These are phyloP conservation scores for Emergomyces africanus DNA, from an alignment of 2,329 filamentous ascomycete species.

Conservation along the genomic window DNA sequence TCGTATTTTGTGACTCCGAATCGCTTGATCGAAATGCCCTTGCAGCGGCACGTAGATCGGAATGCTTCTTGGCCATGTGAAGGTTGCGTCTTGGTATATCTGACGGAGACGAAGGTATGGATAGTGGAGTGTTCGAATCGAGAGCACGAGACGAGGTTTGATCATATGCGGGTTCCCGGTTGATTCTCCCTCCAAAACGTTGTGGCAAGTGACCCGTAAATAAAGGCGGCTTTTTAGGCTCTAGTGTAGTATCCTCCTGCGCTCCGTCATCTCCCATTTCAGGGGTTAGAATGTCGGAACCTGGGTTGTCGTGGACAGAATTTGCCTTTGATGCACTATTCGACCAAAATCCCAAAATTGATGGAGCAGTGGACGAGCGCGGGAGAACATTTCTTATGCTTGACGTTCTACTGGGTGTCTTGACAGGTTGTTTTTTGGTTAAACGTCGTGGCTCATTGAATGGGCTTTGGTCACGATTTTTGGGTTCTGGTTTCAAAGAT, in stretches of 20 bases:
- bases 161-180: constrained; percentile 5
- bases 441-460: constrained; percentile 8
- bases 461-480: neutral
- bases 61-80: constrained; percentile 9
- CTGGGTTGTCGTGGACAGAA: constrained; percentile 5
- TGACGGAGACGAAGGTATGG: neutral
- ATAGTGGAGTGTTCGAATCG: neutral
- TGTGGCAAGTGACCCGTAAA: constrained; percentile 6
- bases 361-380: constrained; percentile 8
- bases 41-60: constrained; percentile 9
- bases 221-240: constrained; percentile 1
- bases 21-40: neutral
- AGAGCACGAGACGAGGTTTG: neutral
- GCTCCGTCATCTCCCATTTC: neutral
- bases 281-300: neutral
- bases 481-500: constrained; percentile 7
- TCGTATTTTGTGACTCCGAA: neutral
- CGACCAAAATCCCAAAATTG: constrained; percentile 9
- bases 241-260: neutral
- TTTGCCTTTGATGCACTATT: constrained; percentile 7
- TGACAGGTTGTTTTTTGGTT: constrained; percentile 9
- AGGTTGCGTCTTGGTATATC: constrained; percentile 5
- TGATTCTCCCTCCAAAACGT: neutral
- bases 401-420: constrained; percentile 10
- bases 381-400: constrained; percentile 7